A percentile compares a stretch with the other conserved stretches of the same genome.
Conservation (phyloP, 805 yeast genomes). For the Nematodospora valgi region DNA sequence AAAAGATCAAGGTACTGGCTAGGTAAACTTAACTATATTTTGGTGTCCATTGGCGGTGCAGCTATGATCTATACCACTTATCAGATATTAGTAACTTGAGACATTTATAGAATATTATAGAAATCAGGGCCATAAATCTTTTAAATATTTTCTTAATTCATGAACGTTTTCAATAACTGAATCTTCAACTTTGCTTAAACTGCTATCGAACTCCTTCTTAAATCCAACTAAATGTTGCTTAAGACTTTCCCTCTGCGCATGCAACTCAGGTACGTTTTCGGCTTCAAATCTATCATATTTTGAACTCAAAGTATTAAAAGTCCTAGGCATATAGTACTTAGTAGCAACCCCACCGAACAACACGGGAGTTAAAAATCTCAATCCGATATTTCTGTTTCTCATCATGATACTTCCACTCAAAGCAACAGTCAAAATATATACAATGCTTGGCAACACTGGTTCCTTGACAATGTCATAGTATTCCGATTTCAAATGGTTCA, state of each 20-base stretch:
- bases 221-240: constrained; percentile 9
- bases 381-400: constrained; percentile 43
- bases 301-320: constrained; percentile 32
- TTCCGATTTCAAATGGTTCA: constrained; percentile 22
- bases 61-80: constrained; percentile 69
- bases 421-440: constrained; percentile 53
- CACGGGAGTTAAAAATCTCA: constrained; percentile 51
- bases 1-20: constrained; percentile 31
- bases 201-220: constrained; percentile 11
- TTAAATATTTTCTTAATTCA: constrained; percentile 18
- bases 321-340: constrained; percentile 51
- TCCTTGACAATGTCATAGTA: constrained; percentile 41
- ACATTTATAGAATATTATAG: not conserved
- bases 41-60: constrained; percentile 54
- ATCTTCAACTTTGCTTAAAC: constrained; percentile 12
- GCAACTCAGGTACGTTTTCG: constrained; percentile 28
- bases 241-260: constrained; percentile 22
- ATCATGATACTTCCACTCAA: constrained; percentile 56
- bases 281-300: constrained; percentile 24
- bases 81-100: constrained; percentile 33
- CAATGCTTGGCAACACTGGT: constrained; percentile 52
- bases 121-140: constrained; percentile 2
- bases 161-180: constrained; percentile 22
- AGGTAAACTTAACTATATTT: constrained; percentile 43
- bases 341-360: constrained; percentile 44